Conservation (phyloP, 2,329 filamentous ascomycete species). For the Chalara sp. region DNA sequence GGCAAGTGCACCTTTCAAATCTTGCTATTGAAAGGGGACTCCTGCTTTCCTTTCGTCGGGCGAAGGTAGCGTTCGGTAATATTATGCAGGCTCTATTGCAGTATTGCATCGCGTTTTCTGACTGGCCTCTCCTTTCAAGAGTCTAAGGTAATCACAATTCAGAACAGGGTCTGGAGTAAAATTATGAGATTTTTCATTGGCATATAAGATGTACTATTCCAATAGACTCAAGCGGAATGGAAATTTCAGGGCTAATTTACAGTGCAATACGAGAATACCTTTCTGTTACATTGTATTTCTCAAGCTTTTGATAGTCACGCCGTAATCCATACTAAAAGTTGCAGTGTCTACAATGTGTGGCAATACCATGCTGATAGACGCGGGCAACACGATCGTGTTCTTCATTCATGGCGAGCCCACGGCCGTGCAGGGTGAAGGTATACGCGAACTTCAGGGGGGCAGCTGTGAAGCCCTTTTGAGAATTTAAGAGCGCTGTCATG, state of each 20-base stretch:
- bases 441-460: conserved; percentile 87
- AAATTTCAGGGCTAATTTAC: conserved; percentile 87
- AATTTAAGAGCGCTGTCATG: conserved; percentile 92
- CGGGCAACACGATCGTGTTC: conserved; percentile 93
- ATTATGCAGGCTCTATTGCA: conserved; percentile 79
- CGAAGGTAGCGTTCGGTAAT: conserved; percentile 73
- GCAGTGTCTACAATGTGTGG: conserved; percentile 84
- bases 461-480: conserved; percentile 92
- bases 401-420: conserved; percentile 92
- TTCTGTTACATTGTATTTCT: conserved; percentile 85
- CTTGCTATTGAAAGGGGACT: conserved; percentile 69
- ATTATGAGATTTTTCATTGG: no score
- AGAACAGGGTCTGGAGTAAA: no score
- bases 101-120: conserved; percentile 68
- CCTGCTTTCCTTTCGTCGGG: conserved; percentile 90
- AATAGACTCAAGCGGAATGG: conserved; percentile 86
- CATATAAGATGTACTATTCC: conserved; percentile 77
- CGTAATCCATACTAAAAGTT: conserved; percentile 95
- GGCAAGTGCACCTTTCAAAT: conserved; percentile 64
- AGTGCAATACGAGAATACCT: conserved; percentile 86
- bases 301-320: conserved; percentile 80
- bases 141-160: no score
- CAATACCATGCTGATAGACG: conserved; percentile 79
- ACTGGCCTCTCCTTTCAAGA: conserved; percentile 86
- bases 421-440: conserved; percentile 89